These are phyloP conservation scores for Phytophthora macrochlamydospora DNA, from an alignment of 352 stramenopile species.

Conservation along the genomic window DNA sequence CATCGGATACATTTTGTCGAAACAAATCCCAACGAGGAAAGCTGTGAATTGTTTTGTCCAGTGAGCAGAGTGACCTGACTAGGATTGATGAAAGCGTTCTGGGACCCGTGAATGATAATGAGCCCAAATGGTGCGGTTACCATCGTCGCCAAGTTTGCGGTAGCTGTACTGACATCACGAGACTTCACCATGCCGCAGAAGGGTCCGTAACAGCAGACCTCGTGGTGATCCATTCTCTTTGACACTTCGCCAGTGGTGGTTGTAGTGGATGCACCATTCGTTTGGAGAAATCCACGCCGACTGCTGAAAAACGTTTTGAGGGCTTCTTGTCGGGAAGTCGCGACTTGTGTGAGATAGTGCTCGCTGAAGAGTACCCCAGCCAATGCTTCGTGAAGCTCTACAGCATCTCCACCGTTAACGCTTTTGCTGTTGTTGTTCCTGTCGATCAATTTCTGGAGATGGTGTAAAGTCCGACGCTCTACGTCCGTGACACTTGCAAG, in stretches of 20 bases:
- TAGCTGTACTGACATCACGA: slow-evolving; percentile 22
- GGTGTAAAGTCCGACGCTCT: slow-evolving; percentile 29
- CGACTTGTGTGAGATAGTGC: slow-evolving; percentile 63
- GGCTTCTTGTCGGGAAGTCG: slow-evolving; percentile 41
- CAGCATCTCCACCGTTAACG: slow-evolving; percentile 15
- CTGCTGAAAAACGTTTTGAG: slow-evolving; percentile 62
- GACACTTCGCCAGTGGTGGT: not conserved
- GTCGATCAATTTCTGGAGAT: slow-evolving; percentile 25
- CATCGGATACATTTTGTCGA: slow-evolving; percentile 14
- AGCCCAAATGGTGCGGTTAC: slow-evolving; percentile 46
- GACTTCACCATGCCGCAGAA: slow-evolving; percentile 60
- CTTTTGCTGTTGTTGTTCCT: slow-evolving; percentile 1
- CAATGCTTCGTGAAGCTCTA: slow-evolving; percentile 60
- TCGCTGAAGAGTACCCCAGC: slow-evolving; percentile 57
- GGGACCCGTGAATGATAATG: slow-evolving; percentile 62
- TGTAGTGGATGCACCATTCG: not conserved
- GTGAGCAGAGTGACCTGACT: slow-evolving; percentile 40
- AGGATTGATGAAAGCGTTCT: slow-evolving; percentile 50
- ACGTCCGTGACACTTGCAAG: slow-evolving; percentile 28
- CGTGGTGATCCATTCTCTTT: slow-evolving; percentile 14
- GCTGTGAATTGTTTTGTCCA: not conserved
- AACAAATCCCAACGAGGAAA: slow-evolving; percentile 9
- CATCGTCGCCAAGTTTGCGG: slow-evolving; percentile 36
- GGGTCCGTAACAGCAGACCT: slow-evolving; percentile 36
- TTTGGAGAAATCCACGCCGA: slow-evolving; percentile 52